Evolutionary conservation across 2,329 filamentous ascomycete genomes (phyloP).

Genomic region (Fusarium verrucosum): DNA sequence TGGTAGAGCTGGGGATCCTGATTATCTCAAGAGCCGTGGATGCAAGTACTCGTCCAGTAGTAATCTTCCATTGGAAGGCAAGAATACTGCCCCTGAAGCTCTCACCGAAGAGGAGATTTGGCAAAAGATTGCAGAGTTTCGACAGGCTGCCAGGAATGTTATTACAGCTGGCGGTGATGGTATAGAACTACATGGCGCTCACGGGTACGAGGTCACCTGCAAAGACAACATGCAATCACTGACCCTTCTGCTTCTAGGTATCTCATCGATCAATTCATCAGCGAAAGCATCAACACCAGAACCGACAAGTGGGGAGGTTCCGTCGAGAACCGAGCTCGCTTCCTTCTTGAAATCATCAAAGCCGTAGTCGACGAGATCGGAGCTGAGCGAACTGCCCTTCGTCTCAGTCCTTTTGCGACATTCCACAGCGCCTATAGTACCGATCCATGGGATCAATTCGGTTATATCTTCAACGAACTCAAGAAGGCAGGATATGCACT

Average conservation of each 20-base stretch:
- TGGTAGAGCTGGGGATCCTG: conserved; percentile 57
- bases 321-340: conserved; percentile 62
- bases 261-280: conserved; percentile 71
- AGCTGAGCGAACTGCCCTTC: conserved; percentile 60
- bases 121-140: conserved; percentile 68
- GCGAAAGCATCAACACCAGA: conserved; percentile 59
- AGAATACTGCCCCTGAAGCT: conserved; percentile 12
- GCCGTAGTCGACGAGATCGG: conserved; percentile 56
- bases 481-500: conserved; percentile 42
- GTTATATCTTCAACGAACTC: conserved; percentile 42
- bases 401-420: conserved; percentile 62
- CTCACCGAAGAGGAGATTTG: conserved; percentile 73
- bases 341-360: conserved; percentile 60
- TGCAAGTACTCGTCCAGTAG: conserved; percentile 43
- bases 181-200: conserved; percentile 67
- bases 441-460: conserved; percentile 45
- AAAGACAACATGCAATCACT: background rate
- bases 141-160: conserved; percentile 63
- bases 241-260: conserved; percentile 38
- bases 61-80: conserved; percentile 38
- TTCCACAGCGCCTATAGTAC: conserved; percentile 43
- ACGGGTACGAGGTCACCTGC: conserved; percentile 54
- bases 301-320: conserved; percentile 65
- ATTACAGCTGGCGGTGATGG: conserved; percentile 74
- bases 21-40: conserved; percentile 37